Evolutionary conservation across 768 basidiomycete species (phyloP).

Genomic region (Sistotremastrum niveocremeum): DNA sequence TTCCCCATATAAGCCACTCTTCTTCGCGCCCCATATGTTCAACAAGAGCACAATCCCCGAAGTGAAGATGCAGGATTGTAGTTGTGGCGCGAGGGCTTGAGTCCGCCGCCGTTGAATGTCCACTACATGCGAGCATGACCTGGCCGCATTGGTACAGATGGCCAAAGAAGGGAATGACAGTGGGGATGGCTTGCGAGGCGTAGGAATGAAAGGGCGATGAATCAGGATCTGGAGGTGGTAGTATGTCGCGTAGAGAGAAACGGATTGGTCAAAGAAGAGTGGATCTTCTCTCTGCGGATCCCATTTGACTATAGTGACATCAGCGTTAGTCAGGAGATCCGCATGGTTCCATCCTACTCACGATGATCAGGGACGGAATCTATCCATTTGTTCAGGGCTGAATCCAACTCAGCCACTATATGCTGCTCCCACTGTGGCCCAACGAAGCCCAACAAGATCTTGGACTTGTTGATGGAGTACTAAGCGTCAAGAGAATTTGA

Average conservation of each 20-base stretch:
- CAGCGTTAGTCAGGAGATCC: background rate
- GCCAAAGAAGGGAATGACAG: slow-evolving; percentile 53
- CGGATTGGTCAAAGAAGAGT: slow-evolving; percentile 40
- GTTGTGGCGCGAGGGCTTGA: slow-evolving; percentile 16
- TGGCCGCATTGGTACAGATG: slow-evolving; percentile 71
- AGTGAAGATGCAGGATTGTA: slow-evolving; percentile 29
- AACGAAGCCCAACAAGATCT: slow-evolving; percentile 35
- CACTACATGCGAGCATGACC: slow-evolving; percentile 58
- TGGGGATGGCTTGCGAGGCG: slow-evolving; percentile 34
- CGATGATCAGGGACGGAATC: slow-evolving; percentile 49
- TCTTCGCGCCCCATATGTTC: slow-evolving; percentile 50
- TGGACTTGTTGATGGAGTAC: slow-evolving; percentile 63
- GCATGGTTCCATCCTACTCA: slow-evolving; percentile 15
- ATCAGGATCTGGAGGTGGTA: slow-evolving; percentile 61
- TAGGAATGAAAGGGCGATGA: slow-evolving; percentile 68
- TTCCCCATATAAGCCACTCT: slow-evolving; percentile 31
- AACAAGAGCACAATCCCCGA: slow-evolving; percentile 46
- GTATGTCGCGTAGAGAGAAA: slow-evolving; percentile 38
- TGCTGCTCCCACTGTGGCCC: slow-evolving; percentile 47
- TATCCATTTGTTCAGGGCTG: slow-evolving; percentile 58
- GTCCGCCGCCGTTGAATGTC: slow-evolving; percentile 34
- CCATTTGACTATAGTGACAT: slow-evolving; percentile 22
- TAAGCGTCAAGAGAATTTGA: slow-evolving; percentile 17
- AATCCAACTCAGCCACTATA: slow-evolving; percentile 59
- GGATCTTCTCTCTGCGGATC: slow-evolving; percentile 27